Evolutionary conservation across 129 eudicot species (phyloP), one percentile per base, ranked within the genome.

Genomic region (Centrapalus pauciflorus): DNA sequence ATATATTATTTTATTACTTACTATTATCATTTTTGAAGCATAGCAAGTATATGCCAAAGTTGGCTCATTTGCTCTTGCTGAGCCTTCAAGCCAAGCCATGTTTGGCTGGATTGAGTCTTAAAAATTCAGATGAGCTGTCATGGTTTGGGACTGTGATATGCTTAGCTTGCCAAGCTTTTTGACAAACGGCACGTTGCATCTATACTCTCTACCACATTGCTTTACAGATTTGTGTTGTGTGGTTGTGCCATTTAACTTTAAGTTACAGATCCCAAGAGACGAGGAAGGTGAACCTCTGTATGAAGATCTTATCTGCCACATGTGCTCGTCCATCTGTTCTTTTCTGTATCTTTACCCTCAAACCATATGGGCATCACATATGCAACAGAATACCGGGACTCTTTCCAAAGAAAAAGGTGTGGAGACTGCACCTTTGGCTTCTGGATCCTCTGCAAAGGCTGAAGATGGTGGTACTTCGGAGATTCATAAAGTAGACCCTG

Each of bases 231-330:
- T 24, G 6, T 62, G 14, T 55, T 32, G 45, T 32, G 7, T 12
- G 50, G 14, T 55, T 32, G 45, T 32, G 7, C 7, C 20, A 14
- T 41, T 13, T 12, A 61, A 50, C 19, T 13, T 33, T 67, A 25
- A 75, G 38, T 33, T 67, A 58, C 78, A 94, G 93, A 65, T 94
- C 64, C 99, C 99, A 9, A 80, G 85, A 51, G 96, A 89, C 9
- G 96, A 88, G 13, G 95, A 93, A 50, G 96, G 98, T 25, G 97
- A 86, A 67, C 91, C 99, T 4, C 76, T 80, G 8, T 94, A 82
- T 65, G 95, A 89, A 76, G 99, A 94, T 66, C 85, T 94, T 63
- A 82, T 94, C 67, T 94, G 97, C 82, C 85, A 81, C 68, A 78
- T 64, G 16, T 94, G 97, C 70, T 78, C 97, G 11, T 74, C 60